Percentiles rank a stretch among this genome's conserved stretches.
Evolutionary conservation across 331 rosid species (phyloP).

Genomic region (Malus hybrid): DNA sequence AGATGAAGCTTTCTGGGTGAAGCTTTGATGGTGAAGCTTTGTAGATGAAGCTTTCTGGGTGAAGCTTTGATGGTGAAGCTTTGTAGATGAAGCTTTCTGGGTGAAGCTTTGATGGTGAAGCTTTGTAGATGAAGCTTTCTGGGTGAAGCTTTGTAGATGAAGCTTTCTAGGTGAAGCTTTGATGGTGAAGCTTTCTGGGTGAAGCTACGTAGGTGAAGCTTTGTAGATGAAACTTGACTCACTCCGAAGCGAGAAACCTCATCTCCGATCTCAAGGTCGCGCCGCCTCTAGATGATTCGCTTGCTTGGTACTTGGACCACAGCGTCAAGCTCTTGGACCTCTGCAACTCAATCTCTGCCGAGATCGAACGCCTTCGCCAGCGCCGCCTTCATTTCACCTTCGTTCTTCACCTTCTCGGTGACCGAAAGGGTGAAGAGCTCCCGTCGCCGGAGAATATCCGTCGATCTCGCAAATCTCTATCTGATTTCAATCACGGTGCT

Average conservation of each 20-base stretch:
- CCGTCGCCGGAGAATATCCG: neutral
- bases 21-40: no score
- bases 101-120: no score
- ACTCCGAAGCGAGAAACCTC: neutral
- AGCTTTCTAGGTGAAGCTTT: no score
- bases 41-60: no score
- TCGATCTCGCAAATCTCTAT: neutral
- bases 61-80: no score
- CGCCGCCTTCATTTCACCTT: neutral
- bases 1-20: no score
- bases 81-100: no score
- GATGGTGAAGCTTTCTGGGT: no score
- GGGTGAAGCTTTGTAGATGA: no score
- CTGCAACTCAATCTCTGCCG: neutral
- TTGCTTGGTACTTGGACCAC: neutral
- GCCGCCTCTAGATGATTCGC: neutral
- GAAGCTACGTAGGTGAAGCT: no score
- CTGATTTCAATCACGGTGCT: neutral
- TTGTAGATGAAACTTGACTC: no score
- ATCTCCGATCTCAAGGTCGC: neutral
- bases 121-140: no score
- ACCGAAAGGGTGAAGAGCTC: neutral
- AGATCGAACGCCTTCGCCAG: conserved; percentile 2
- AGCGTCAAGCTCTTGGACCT: conserved; percentile 2
- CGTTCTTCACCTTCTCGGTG: neutral